Evolutionary conservation across 2,329 filamentous ascomycete species (phyloP), one percentile per base, ranked within the genome.

Genomic region (Ceratocystiopsis brevicomis): DNA sequence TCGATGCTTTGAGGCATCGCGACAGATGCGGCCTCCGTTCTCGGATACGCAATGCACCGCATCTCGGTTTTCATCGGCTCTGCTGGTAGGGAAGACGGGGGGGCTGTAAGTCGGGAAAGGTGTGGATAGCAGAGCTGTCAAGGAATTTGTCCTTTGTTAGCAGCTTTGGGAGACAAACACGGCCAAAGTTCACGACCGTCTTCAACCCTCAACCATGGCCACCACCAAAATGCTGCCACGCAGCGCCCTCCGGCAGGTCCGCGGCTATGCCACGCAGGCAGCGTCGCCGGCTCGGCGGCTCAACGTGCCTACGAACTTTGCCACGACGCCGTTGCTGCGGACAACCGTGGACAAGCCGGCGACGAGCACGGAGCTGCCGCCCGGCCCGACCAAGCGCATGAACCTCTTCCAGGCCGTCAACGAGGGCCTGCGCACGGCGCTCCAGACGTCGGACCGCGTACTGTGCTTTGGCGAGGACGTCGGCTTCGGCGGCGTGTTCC

Each of bases 381-480:
- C 66, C 33, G 67, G 77, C 16, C 67, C 78, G 1, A 88, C 85
- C 3, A 85, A 84, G 57, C 81, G 83, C 51, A 81, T 92, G 70
- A 96, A 96, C 61, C 71, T 95, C 35, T 95, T 90, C 64, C 85
- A 93, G 58, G 80, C 90, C 42, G 77, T 98, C 65, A 96, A 96
- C 58, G 78, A 88, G 50, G 87, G 88, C 12, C 69, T 98, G 18
- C 74, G 81, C 17, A 82, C 80, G 46, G 84, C 88, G 19, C 69
- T 98, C 25, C 74, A 80, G 15, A 74, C 79, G 34, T 87, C 95
- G 53, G 84, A 93, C 50, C 77, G 79, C 16, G 85, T 94, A 17
- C 65, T 96, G 45, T 70, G 98, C 11, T 98, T 98, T 54, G 90
- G 90, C 38, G 90, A 98, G 61, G 90, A 98, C 57, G 86, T 98